phyloP scores from a whole-genome alignment of 192 early-diverging fungal species.

The Gigaspora rosea region DNA sequence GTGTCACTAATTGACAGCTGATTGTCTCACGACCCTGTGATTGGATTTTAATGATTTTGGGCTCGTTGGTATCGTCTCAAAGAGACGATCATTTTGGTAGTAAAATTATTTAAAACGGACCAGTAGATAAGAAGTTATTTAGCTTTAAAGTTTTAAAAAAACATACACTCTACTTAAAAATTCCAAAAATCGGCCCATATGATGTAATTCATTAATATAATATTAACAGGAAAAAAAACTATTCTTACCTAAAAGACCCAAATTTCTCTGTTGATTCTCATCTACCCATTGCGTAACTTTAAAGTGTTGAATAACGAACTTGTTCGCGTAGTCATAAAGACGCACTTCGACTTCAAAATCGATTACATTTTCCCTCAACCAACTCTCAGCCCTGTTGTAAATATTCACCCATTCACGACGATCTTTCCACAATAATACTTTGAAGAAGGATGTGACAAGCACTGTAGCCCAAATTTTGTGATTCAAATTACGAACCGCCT shows the following conservation, averaged over 20 bases:
- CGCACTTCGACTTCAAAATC: constrained; percentile 15
- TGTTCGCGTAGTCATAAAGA: neutral
- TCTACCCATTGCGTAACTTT: constrained; percentile 14
- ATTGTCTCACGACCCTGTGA: too few relatives aligned
- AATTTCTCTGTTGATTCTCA: constrained; percentile 11
- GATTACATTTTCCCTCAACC: constrained; percentile 5
- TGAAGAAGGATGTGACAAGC: constrained; percentile 21
- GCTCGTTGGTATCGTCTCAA: too few relatives aligned
- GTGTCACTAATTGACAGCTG: too few relatives aligned
- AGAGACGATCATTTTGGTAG: too few relatives aligned
- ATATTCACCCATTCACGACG: constrained; percentile 3
- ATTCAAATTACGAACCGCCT: neutral
- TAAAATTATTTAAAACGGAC: too few relatives aligned
- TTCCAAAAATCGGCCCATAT: too few relatives aligned
- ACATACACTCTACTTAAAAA: too few relatives aligned
- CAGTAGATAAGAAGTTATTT: too few relatives aligned
- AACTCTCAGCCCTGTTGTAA: constrained; percentile 7
- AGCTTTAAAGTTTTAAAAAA: too few relatives aligned
- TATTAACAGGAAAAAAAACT: too few relatives aligned
- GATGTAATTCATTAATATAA: too few relatives aligned
- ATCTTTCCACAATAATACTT: constrained; percentile 22
- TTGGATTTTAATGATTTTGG: too few relatives aligned
- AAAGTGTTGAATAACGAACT: constrained; percentile 20
- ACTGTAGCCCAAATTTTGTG: neutral
- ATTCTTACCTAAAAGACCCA: neutral